Evolutionary conservation across 169 alveolate species (phyloP).

Genomic region (Neospora caninum): DNA sequence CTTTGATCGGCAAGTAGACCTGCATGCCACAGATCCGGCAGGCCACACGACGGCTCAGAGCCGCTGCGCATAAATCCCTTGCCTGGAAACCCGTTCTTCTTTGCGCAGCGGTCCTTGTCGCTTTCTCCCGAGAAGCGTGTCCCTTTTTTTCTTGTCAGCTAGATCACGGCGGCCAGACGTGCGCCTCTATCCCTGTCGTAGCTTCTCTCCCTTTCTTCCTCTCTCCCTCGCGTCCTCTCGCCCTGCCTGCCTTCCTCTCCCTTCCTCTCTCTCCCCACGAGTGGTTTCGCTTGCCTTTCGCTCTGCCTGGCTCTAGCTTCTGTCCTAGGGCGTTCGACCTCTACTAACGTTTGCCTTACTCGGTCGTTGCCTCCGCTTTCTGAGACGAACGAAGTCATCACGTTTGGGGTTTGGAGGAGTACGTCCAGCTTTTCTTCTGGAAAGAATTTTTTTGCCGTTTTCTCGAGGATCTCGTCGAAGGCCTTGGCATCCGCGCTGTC

Average conservation of each 20-base stretch:
- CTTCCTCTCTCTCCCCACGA: too few relatives aligned
- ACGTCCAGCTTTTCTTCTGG: constrained; percentile 77
- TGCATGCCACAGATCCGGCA: background rate
- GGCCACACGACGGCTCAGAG: too few relatives aligned
- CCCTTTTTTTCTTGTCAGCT: background rate
- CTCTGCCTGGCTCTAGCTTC: background rate
- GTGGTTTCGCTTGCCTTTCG: too few relatives aligned
- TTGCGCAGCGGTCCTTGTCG: too few relatives aligned
- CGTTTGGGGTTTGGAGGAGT: constrained; percentile 80
- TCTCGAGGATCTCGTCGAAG: constrained; percentile 81
- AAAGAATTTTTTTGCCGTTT: constrained; percentile 79
- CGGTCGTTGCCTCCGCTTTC: constrained; percentile 90
- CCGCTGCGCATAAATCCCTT: too few relatives aligned
- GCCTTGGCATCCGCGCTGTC: constrained; percentile 84
- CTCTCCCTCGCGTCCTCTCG: too few relatives aligned
- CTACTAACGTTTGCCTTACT: background rate
- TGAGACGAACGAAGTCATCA: constrained; percentile 89
- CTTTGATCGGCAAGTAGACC: constrained; percentile 84
- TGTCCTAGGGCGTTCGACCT: background rate
- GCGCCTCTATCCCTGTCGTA: too few relatives aligned
- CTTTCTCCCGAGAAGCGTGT: background rate
- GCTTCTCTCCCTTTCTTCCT: too few relatives aligned
- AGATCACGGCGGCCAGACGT: too few relatives aligned
- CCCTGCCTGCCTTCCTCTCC: background rate
- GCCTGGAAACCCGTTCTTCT: too few relatives aligned